Conservation (phyloP, 805 yeast species). For the Ogataea dorogensis region DNA sequence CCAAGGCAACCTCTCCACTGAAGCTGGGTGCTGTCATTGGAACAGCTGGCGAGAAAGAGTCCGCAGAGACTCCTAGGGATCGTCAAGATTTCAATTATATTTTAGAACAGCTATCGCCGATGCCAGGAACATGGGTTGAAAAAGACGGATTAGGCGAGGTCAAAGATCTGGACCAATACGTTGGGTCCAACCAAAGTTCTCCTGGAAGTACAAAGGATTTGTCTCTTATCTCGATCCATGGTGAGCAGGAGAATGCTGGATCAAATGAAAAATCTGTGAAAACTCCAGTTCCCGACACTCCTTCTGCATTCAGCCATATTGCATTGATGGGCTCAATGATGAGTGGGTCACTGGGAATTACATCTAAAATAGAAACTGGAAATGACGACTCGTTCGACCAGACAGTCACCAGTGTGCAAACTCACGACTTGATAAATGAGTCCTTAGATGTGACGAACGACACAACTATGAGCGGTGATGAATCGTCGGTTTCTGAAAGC, state of each 20-base stretch:
- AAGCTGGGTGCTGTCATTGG: constrained; percentile 6
- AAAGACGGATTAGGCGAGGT: constrained; percentile 10
- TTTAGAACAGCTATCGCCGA: constrained; percentile 25
- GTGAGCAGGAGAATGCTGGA: constrained; percentile 17
- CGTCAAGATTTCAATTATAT: constrained; percentile 28
- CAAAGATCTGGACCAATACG: constrained; percentile 14
- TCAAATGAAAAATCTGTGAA: not conserved
- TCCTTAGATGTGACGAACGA: constrained; percentile 6
- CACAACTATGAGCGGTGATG: constrained; percentile 10
- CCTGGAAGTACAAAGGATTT: constrained; percentile 16
- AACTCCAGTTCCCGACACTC: constrained; percentile 5
- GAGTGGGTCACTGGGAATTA: constrained; percentile 17
- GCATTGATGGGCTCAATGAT: constrained; percentile 13
- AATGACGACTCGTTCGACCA: constrained; percentile 15
- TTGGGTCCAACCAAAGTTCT: constrained; percentile 21
- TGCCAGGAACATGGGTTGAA: constrained; percentile 32
- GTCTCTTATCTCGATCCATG: constrained; percentile 17
- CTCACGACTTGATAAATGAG: constrained; percentile 12
- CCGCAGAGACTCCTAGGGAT: constrained; percentile 16
- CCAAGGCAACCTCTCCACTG: constrained; percentile 30
- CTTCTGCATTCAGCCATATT: constrained; percentile 7
- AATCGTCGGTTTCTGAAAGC: constrained; percentile 27
- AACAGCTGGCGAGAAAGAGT: not conserved
- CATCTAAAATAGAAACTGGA: constrained; percentile 4
- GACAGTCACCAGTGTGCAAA: constrained; percentile 15